These are phyloP conservation scores for Urochloa ruziziensis DNA, from an alignment of 176 grass and related monocot species.

Conservation along the genomic window DNA sequence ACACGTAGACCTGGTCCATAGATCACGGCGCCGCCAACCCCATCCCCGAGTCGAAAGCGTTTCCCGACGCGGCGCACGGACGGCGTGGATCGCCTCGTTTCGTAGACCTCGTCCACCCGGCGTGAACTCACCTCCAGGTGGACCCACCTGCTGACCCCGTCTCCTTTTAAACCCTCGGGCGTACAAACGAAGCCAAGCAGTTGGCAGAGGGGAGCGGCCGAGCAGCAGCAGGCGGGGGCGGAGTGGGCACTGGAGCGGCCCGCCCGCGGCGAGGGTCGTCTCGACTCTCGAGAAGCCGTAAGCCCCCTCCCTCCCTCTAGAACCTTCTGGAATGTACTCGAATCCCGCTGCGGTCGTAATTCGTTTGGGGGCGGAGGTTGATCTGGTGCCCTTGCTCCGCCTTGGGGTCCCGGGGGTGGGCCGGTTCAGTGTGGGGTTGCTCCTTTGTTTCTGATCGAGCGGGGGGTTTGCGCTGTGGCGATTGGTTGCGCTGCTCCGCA, in stretches of 20 bases:
- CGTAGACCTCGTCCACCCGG: background rate
- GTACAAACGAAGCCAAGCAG: background rate
- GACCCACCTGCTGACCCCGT: background rate
- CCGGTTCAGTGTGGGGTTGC: background rate
- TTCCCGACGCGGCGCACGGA: background rate
- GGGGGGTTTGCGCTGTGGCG: background rate
- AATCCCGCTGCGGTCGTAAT: background rate
- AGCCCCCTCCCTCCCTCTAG: background rate
- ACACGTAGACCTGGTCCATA: background rate
- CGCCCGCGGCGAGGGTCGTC: background rate
- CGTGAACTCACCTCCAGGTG: background rate
- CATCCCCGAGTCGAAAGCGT: background rate
- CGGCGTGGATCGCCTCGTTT: background rate
- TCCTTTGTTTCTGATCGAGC: background rate
- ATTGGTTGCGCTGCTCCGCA: background rate
- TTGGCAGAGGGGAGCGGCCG: background rate
- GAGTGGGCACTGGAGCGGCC: background rate
- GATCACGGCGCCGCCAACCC: background rate
- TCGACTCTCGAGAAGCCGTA: conserved; percentile 8
- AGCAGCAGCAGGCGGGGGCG: background rate
- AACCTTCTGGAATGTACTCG: conserved; percentile 25
- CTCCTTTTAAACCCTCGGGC: background rate
- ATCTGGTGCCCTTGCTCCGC: background rate
- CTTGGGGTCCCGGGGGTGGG: background rate
- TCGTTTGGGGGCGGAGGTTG: background rate